Percentiles rank a stretch among this genome's conserved stretches.
Evolutionary conservation across 1,139 yeast genomes (phyloP).

Genomic region (Zygosaccharomyces pseudobailii): DNA sequence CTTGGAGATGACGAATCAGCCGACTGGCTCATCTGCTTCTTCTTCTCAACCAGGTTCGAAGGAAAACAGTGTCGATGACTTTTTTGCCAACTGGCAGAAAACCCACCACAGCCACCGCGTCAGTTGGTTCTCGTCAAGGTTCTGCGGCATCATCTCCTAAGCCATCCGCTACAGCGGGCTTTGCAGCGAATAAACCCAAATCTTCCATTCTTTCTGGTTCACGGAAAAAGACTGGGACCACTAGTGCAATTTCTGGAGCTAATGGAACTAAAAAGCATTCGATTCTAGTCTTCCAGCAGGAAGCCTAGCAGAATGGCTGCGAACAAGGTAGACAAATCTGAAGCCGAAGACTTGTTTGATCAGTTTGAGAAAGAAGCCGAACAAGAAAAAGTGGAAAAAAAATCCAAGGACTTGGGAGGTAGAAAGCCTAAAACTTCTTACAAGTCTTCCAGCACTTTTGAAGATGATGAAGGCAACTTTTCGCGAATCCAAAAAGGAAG

Average conservation of each 20-base stretch:
- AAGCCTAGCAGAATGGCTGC: conserved; percentile 55
- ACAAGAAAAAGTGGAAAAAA: conserved; percentile 47
- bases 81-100: conserved; percentile 90
- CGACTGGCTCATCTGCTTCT: conserved; percentile 32
- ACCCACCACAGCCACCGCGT: conserved; percentile 38
- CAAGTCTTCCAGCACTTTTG: conserved; percentile 9
- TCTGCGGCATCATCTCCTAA: conserved; percentile 19
- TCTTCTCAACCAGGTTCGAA: conserved; percentile 37
- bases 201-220: conserved; percentile 24
- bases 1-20: conserved; percentile 51
- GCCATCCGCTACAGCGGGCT: conserved; percentile 20
- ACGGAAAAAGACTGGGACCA: conserved; percentile 23
- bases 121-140: conserved; percentile 19
- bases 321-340: conserved; percentile 46
- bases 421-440: conserved; percentile 11
- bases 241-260: conserved; percentile 8
- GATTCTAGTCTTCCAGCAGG: conserved; percentile 32
- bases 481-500: conserved; percentile 4
- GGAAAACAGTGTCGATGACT: conserved; percentile 64
- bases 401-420: conserved; percentile 10
- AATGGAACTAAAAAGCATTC: conserved; percentile 32
- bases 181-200: conserved; percentile 12
- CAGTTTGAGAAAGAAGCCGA: conserved; percentile 85
- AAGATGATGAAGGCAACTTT: conserved; percentile 7
- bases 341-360: conserved; percentile 71